Evolutionary conservation across 208 protist species (phyloP), one percentile per base, ranked within the genome.

Genomic region (Wallacemonas sp.): DNA sequence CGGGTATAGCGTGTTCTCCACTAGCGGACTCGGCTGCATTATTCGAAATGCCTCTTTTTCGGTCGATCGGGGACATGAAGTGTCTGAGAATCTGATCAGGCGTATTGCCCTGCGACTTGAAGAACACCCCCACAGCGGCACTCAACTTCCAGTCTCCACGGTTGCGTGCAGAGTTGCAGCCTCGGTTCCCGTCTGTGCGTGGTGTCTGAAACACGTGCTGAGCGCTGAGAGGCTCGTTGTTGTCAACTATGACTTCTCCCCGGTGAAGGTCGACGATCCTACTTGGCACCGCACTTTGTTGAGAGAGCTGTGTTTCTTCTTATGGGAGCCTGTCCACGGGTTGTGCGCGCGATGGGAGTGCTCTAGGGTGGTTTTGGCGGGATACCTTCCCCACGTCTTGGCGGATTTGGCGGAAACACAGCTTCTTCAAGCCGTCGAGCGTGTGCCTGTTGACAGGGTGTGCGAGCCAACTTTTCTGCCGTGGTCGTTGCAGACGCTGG

Each of bases 201-300:
- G 45, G 22, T 17, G 24, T 5, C 24, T 53, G 10, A 22, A 24
- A 17, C 45, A 53, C 24, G n/a, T 15, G 13, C 24, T 26, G 24
- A 53, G 9, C 6, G 24, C 9, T 3, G 22, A 9, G 8, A 26
- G 10, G 24, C 6, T 73, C 48, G 50, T 62, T 44, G 48, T 55
- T 5, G 59, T 62, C 8, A 73, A 67, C 30, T 73, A 45, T 29
- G 68, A 62, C 59, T 33, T 68, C 29, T 67, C 45, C 3, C 17
- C 32, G 10, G 53, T 21, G 8, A 45, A 55, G 26, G 10, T 24
- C 37, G 27, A 10, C 13, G 45, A 42, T 1, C 15, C 39, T 19
- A 52, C 17, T 1, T 59, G 61, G 33, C 59, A 44, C 15, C 60
- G 30, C 45, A 46, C 46, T 2, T 44, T 68, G 60, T 39, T 73